Conservation (phyloP, 495 filamentous ascomycete genomes). For the Parathielavia appendiculata region DNA sequence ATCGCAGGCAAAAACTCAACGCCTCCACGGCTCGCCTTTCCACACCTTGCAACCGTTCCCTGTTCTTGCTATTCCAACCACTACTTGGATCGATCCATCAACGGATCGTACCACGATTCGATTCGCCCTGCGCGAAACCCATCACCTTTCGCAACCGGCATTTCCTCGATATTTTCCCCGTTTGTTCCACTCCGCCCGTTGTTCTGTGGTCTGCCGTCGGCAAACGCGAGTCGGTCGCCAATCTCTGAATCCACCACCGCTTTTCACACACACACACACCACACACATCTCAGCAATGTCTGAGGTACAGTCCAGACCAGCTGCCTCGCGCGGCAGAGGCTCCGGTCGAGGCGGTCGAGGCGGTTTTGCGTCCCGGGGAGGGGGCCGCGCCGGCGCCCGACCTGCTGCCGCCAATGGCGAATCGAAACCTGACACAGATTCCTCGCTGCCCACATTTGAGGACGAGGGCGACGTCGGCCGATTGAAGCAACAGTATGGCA, state of each 20-base stretch:
- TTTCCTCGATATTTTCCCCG: conserved; percentile 32
- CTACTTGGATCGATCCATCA: conserved; percentile 30
- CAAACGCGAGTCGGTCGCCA: conserved; percentile 40
- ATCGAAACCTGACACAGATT: conserved; percentile 58
- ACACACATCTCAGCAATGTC: conserved; percentile 62
- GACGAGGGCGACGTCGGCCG: conserved; percentile 88
- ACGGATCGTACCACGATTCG: conserved; percentile 30
- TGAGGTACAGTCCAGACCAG: conserved; percentile 78
- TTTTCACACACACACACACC: conserved; percentile 24
- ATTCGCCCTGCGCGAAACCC: conserved; percentile 33
- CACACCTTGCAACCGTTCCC: conserved; percentile 17
- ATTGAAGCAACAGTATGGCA: conserved; percentile 80
- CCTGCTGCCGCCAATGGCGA: conserved; percentile 36
- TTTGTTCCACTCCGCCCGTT: conserved; percentile 25
- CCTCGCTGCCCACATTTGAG: conserved; percentile 50
- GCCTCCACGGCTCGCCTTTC: conserved; percentile 18
- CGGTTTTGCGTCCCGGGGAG: conserved; percentile 71
- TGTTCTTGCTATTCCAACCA: conserved; percentile 18
- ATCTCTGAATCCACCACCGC: conserved; percentile 20
- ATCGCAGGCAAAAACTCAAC: conserved; percentile 33
- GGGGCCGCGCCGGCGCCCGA: conserved; percentile 52
- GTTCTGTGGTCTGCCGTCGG: conserved; percentile 30
- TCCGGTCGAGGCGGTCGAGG: conserved; percentile 61
- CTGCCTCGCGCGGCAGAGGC: conserved; percentile 47
- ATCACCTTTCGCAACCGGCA: conserved; percentile 21